Conservation (phyloP, 176 grass and related monocot genomes). For the Cocos nucifera region DNA sequence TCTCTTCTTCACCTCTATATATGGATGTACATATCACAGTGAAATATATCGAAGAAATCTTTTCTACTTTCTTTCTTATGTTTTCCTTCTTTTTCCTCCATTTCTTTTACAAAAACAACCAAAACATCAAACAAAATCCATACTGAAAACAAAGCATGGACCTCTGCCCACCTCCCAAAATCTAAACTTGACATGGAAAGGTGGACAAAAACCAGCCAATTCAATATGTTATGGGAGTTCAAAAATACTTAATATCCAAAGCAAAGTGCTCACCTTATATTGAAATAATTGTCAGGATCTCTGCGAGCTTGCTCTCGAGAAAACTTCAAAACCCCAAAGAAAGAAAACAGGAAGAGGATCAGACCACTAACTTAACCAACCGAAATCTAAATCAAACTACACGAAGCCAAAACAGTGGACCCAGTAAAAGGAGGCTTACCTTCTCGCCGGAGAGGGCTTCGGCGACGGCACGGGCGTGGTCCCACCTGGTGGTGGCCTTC, state of each 20-base stretch:
- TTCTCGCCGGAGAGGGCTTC: slow-evolving; percentile 81
- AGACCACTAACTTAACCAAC: slow-evolving; percentile 7
- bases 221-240: too few species aligned
- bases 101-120: too few species aligned
- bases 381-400: background rate
- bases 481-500: slow-evolving; percentile 91
- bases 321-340: slow-evolving; percentile 40
- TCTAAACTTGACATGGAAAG: too few species aligned
- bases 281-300: slow-evolving; percentile 85
- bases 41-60: too few species aligned
- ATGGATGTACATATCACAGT: too few species aligned
- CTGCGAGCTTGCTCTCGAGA: slow-evolving; percentile 89
- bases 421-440: slow-evolving; percentile 18
- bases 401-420: background rate
- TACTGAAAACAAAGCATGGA: too few species aligned
- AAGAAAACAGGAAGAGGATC: background rate
- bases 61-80: too few species aligned
- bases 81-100: too few species aligned
- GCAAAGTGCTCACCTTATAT: slow-evolving; percentile 50
- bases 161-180: too few species aligned
- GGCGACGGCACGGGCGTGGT: slow-evolving; percentile 71
- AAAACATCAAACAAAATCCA: too few species aligned
- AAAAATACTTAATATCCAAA: background rate
- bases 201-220: too few species aligned
- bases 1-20: too few species aligned